Percentiles rank a stretch among this genome's conserved stretches.
Conservation (phyloP, 768 basidiomycete species). For the Pisolithus sp. region DNA sequence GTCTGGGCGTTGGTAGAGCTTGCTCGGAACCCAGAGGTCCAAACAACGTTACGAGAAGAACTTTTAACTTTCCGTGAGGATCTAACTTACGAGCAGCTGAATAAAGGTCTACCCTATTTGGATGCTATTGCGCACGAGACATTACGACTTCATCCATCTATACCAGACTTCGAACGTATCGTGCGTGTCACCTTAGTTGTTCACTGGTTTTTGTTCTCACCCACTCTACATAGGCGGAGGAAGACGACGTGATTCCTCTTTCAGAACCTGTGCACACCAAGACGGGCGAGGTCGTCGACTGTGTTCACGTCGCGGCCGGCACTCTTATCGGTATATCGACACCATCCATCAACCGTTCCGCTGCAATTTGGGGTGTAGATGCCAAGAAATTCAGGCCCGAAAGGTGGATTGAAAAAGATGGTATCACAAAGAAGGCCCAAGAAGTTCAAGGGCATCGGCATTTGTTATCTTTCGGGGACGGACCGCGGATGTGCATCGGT, state of each 20-base stretch:
- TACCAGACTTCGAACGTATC: slow-evolving; percentile 14
- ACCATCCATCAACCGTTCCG: slow-evolving; percentile 42
- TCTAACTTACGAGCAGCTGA: slow-evolving; percentile 50
- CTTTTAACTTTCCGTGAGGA: slow-evolving; percentile 37
- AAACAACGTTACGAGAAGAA: slow-evolving; percentile 46
- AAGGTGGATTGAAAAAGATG: slow-evolving; percentile 15
- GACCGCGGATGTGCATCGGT: slow-evolving; percentile 23
- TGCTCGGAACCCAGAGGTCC: slow-evolving; percentile 36
- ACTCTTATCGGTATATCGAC: slow-evolving; percentile 38
- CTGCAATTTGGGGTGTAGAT: slow-evolving; percentile 54
- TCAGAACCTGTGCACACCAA: slow-evolving; percentile 38
- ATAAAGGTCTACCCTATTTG: slow-evolving; percentile 44
- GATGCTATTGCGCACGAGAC: slow-evolving; percentile 44
- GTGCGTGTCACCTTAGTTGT: slow-evolving; percentile 5
- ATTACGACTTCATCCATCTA: slow-evolving; percentile 37
- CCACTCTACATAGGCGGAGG: slow-evolving; percentile 28
- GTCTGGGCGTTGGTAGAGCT: slow-evolving; percentile 54
- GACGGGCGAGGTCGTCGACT: slow-evolving; percentile 33
- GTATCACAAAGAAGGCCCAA: slow-evolving; percentile 12
- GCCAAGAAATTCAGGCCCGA: slow-evolving; percentile 22
- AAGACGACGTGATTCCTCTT: slow-evolving; percentile 59
- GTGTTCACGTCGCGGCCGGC: slow-evolving; percentile 43
- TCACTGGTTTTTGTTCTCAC: background rate
- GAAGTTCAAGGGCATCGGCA: slow-evolving; percentile 24
- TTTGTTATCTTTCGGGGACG: slow-evolving; percentile 24